Conservation (phyloP, 2,329 filamentous ascomycete species). For the Penicillium sp. region DNA sequence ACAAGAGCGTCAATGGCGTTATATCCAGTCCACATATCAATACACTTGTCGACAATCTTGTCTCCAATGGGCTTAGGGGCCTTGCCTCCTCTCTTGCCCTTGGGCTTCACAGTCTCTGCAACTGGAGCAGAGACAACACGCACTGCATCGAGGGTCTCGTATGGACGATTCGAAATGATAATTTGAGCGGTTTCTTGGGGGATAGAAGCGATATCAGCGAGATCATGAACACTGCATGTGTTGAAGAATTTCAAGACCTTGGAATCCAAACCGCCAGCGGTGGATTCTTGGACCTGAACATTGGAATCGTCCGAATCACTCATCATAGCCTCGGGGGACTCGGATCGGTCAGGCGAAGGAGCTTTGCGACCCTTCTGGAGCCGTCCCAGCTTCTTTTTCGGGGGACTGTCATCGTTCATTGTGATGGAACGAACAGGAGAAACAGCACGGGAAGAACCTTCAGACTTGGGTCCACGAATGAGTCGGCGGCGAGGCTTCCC, state of each 20-base stretch:
- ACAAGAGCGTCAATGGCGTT: constrained; percentile 82
- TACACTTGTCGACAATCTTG: constrained; percentile 63
- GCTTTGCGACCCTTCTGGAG: constrained; percentile 52
- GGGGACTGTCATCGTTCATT: constrained; percentile 20
- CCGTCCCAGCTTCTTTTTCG: constrained; percentile 35
- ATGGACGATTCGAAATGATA: constrained; percentile 73
- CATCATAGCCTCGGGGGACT: constrained; percentile 36
- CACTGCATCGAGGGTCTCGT: constrained; percentile 63
- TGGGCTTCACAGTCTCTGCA: constrained; percentile 41
- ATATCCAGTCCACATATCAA: constrained; percentile 75
- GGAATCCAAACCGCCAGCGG: constrained; percentile 48
- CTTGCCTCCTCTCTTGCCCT: constrained; percentile 48
- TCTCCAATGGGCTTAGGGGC: constrained; percentile 60
- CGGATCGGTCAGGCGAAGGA: constrained; percentile 30
- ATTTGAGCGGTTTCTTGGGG: constrained; percentile 66
- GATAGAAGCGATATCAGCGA: constrained; percentile 77
- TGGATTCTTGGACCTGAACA: constrained; percentile 37
- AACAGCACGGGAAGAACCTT: constrained; percentile 20
- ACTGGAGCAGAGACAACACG: constrained; percentile 58
- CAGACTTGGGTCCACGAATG: constrained; percentile 36
- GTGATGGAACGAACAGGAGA: constrained; percentile 24
- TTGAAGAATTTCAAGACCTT: constrained; percentile 81
- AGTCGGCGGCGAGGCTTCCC: constrained; percentile 38
- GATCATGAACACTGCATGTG: constrained; percentile 67
- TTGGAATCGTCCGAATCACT: constrained; percentile 49